Conservation (phyloP, 139 green algal species). For the Chlamydomonas eustigma region DNA sequence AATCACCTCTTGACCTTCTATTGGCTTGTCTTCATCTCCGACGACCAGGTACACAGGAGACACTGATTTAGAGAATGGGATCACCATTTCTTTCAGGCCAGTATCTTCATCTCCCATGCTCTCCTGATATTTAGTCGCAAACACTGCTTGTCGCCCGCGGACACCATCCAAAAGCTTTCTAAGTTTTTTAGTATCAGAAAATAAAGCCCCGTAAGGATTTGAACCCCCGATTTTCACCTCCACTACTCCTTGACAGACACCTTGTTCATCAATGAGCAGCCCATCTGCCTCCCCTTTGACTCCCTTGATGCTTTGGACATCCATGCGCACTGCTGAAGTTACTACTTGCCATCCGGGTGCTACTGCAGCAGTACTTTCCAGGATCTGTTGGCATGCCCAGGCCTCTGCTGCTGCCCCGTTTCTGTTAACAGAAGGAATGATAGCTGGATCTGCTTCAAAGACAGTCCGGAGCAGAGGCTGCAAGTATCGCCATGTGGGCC, state of each 20-base stretch:
- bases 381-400: neutral
- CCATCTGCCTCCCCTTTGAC: slow-evolving; percentile 11
- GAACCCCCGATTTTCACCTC: neutral
- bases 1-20: neutral
- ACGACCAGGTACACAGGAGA: neutral
- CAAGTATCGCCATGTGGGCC: neutral
- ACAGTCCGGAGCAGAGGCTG: neutral
- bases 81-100: neutral
- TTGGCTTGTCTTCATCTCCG: neutral
- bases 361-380: neutral
- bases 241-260: slow-evolving; percentile 2
- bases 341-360: neutral
- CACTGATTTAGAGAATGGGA: neutral
- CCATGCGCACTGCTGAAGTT: neutral
- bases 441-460: neutral
- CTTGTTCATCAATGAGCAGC: neutral
- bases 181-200: neutral
- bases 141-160: neutral
- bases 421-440: neutral
- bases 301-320: neutral
- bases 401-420: neutral
- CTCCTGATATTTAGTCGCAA: neutral
- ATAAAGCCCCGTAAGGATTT: neutral
- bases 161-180: neutral
- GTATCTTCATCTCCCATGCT: neutral